These are phyloP conservation scores for Primulina huaijiensis DNA, from an alignment of 257 asterid species.

Conservation along the genomic window DNA sequence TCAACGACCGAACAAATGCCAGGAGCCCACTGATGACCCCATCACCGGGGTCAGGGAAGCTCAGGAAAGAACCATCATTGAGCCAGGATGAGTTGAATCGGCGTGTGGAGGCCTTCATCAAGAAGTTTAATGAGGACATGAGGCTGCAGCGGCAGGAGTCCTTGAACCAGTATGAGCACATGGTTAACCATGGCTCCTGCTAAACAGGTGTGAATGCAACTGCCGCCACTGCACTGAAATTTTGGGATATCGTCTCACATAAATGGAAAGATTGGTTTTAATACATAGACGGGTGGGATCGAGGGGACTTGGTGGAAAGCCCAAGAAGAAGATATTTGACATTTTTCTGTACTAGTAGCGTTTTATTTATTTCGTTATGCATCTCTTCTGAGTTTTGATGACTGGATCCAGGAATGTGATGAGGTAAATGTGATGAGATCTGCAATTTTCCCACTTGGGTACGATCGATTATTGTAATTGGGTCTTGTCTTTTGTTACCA, in stretches of 20 bases:
- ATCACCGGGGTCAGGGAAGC: slow-evolving; percentile 39
- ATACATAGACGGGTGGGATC: too few species aligned
- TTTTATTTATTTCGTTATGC: background rate
- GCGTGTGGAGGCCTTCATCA: slow-evolving; percentile 81
- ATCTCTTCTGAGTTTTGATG: background rate
- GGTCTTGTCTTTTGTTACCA: background rate
- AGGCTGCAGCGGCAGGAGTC: slow-evolving; percentile 79
- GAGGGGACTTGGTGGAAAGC: background rate
- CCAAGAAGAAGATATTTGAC: background rate
- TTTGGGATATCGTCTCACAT: background rate
- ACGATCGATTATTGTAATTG: background rate
- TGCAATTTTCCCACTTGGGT: background rate
- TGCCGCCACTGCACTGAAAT: background rate
- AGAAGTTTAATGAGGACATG: slow-evolving; percentile 81
- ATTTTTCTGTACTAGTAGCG: background rate
- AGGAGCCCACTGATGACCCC: slow-evolving; percentile 19
- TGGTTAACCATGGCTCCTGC: slow-evolving; percentile 43
- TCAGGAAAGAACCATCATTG: slow-evolving; percentile 58
- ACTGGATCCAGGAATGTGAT: too few species aligned
- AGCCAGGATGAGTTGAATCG: slow-evolving; percentile 68
- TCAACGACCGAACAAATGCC: slow-evolving; percentile 36
- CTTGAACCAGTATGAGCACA: slow-evolving; percentile 51
- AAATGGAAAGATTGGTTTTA: too few species aligned
- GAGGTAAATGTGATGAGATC: too few species aligned
- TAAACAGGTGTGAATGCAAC: slow-evolving; percentile 11